Evolutionary conservation across 2,329 filamentous ascomycete genomes (phyloP), one percentile per base, ranked within the genome.

Genomic region (Ceratocystis huliohia): DNA sequence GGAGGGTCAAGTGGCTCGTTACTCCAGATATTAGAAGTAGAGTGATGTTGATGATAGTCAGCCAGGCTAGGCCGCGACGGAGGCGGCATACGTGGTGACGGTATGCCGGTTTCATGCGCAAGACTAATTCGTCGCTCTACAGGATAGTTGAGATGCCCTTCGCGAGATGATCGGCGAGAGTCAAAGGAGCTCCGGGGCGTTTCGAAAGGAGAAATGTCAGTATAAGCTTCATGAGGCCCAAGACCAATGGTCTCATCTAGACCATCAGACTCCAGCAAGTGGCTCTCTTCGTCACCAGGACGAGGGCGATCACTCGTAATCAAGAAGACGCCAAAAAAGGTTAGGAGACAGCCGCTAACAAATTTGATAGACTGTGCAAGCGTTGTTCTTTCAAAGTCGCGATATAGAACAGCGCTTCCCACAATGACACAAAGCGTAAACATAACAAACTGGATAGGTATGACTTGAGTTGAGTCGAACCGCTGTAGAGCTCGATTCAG

Each of bases 381-480:
- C 0, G 86, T 88, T 6, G 90, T 89, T 53, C 88, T 86, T 74
- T 97, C 89, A 72, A 99, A 99, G 74, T 99, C 94, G 63, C 93
- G 87, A 74, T 97, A 99, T 5, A 99, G 78, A 7, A 99, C 82
- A 0, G 93, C 93, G 72, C 92, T 96, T 66, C 94, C 94, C 64
- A 96, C 81, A 71, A 99, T 97, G 69, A 97, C 94, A 5, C 89
- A 96, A 6, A 99, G 81, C 0, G 94, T 99, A 75, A 99, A 99
- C 69, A 95, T 84, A 63, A 99, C 94, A 72, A 99, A 99, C 73
- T 99, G 94, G 15, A 94, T 94, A 0, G 94, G 94, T 69, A 99
- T 99, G 71, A 99, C 94, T 74, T 96, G 91, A 0, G 94, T 99
- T 5, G 94, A 96, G 75, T 96, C 91, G 78, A 97, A 99, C 61